These are phyloP conservation scores for Diplocarpon mali DNA, from an alignment of 2,329 filamentous ascomycete genomes.

Conservation along the genomic window DNA sequence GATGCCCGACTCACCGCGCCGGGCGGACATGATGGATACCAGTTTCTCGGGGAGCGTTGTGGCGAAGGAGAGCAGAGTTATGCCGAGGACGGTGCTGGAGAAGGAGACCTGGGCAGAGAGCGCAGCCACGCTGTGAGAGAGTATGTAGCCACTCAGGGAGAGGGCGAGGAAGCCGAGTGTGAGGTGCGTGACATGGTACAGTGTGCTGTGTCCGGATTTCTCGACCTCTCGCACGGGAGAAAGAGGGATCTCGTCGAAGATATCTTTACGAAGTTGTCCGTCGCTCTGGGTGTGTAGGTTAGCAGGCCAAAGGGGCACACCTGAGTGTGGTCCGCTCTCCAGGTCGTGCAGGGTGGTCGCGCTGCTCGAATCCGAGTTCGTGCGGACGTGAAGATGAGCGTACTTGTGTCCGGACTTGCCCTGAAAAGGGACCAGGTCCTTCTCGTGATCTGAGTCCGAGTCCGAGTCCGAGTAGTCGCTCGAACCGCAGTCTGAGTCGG, in stretches of 20 bases:
- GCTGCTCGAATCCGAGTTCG: conserved; percentile 5
- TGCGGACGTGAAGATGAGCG: neutral
- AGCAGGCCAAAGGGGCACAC: neutral
- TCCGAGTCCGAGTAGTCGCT: conserved; percentile 27
- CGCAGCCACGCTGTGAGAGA: conserved; percentile 33
- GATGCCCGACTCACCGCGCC: conserved; percentile 36
- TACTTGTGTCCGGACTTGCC: neutral
- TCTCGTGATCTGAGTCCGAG: conserved; percentile 9
- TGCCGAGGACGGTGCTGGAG: conserved; percentile 36
- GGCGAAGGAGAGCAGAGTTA: conserved; percentile 38
- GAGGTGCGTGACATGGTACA: conserved; percentile 33
- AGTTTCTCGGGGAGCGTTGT: conserved; percentile 45
- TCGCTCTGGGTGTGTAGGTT: neutral
- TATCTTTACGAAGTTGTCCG: neutral
- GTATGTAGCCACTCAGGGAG: conserved; percentile 36
- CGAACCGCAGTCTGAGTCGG: conserved; percentile 33
- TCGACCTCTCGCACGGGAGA: neutral
- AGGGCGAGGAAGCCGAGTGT: conserved; percentile 34
- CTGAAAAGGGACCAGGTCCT: conserved; percentile 5
- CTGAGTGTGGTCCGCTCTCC: conserved; percentile 4
- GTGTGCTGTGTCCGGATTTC: conserved; percentile 17
- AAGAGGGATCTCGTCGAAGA: conserved; percentile 11
- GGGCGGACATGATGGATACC: conserved; percentile 37
- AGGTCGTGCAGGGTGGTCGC: conserved; percentile 9
- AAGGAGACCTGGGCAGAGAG: conserved; percentile 32